A percentile compares a stretch with the other conserved stretches of the same genome.
phyloP scores from a whole-genome alignment of 2,329 filamentous ascomycete genomes.

The Xylariaceae sp. region DNA sequence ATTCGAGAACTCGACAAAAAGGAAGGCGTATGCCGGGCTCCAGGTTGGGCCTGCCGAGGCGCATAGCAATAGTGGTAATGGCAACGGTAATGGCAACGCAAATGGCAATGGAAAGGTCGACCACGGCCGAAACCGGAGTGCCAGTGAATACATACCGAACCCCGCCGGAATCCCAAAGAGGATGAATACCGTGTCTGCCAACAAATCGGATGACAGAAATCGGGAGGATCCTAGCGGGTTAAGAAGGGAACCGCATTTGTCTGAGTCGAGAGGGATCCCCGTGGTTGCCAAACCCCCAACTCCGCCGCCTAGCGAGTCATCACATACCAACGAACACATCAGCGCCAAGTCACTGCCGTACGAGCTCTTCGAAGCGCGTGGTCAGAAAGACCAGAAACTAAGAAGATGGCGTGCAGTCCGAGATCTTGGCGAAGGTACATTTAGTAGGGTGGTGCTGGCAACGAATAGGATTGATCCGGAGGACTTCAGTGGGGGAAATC shows the following conservation, averaged over 20 bases:
- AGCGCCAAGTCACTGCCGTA: slow-evolving; percentile 39
- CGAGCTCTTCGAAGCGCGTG: slow-evolving; percentile 67
- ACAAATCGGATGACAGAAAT: slow-evolving; percentile 42
- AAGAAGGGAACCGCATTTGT: slow-evolving; percentile 75
- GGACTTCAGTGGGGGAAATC: slow-evolving; percentile 40
- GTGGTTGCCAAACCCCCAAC: slow-evolving; percentile 64
- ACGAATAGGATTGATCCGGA: slow-evolving; percentile 64
- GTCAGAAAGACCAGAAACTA: slow-evolving; percentile 61
- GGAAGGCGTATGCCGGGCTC: slow-evolving; percentile 52
- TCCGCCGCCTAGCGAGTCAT: slow-evolving; percentile 74
- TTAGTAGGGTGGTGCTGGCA: slow-evolving; percentile 88
- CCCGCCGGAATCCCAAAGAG: slow-evolving; percentile 62
- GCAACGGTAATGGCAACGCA: too few species aligned
- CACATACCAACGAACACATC: slow-evolving; percentile 41
- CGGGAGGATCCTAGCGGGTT: slow-evolving; percentile 39
- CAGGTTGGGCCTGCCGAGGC: slow-evolving; percentile 31
- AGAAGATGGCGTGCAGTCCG: slow-evolving; percentile 76
- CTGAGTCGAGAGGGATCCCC: slow-evolving; percentile 69
- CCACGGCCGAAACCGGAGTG: slow-evolving; percentile 71
- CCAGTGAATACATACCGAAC: slow-evolving; percentile 84
- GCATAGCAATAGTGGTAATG: slow-evolving; percentile 23
- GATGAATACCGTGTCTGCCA: slow-evolving; percentile 66
- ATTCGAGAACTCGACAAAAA: slow-evolving; percentile 48
- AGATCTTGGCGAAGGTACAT: slow-evolving; percentile 84
- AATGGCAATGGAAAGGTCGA: slow-evolving; percentile 17